Conservation (phyloP, 352 stramenopile species). For the Pythium utonaiense region DNA sequence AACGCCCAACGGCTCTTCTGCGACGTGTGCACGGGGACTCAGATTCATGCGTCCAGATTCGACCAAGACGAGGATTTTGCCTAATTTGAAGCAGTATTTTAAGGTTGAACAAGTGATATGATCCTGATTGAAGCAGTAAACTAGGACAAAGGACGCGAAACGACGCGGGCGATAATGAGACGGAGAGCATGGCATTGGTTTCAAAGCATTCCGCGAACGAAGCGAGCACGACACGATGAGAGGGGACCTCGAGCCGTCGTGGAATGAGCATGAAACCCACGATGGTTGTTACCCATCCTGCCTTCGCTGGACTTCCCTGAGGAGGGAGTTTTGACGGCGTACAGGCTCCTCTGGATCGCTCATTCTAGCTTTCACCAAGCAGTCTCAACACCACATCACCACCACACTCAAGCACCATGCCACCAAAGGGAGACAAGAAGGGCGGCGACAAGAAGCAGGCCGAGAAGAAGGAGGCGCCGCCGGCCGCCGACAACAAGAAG, state of each 20-base stretch:
- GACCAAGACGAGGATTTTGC: neutral
- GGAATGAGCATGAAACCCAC: too few relatives aligned
- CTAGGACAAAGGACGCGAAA: neutral
- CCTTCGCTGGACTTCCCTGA: too few relatives aligned
- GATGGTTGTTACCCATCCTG: too few relatives aligned
- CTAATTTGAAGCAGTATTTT: neutral
- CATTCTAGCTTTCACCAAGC: conserved; percentile 17
- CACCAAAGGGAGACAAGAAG: conserved; percentile 21
- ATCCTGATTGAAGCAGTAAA: too few relatives aligned
- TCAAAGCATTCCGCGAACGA: too few relatives aligned
- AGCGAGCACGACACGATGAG: too few relatives aligned
- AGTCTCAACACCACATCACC: conserved; percentile 5
- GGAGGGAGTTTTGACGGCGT: too few relatives aligned
- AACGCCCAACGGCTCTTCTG: neutral
- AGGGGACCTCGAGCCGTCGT: too few relatives aligned
- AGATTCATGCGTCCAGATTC: too few relatives aligned
- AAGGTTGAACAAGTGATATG: too few relatives aligned
- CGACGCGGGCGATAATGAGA: neutral
- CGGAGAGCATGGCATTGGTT: too few relatives aligned
- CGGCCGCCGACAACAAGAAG: conserved; percentile 30
- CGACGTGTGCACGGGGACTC: neutral
- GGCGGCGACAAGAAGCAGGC: conserved; percentile 21
- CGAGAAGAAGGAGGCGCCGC: conserved; percentile 26
- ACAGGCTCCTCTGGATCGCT: too few relatives aligned
- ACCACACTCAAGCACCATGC: conserved; percentile 17